Evolutionary conservation across 495 filamentous ascomycete genomes (phyloP).

Genomic region (Hypomontagnella monticulosa): DNA sequence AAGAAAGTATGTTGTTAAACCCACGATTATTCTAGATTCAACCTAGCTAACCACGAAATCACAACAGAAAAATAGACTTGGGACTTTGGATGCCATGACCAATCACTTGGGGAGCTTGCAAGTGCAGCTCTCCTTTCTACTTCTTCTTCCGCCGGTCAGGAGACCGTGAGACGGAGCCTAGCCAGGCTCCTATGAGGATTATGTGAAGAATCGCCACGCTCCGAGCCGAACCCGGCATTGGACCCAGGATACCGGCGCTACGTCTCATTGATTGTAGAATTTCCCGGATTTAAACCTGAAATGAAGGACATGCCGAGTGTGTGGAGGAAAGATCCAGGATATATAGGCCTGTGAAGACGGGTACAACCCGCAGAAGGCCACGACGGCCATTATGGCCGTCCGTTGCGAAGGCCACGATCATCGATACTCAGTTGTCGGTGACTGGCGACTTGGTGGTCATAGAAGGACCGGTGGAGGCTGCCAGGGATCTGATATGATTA

Average conservation of each 20-base stretch:
- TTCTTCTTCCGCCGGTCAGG: conserved; percentile 37
- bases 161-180: conserved; percentile 34
- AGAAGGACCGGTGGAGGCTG: conserved; percentile 13
- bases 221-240: conserved; percentile 42
- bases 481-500: conserved; percentile 23
- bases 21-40: not conserved
- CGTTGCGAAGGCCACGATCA: conserved; percentile 14
- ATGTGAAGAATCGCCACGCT: conserved; percentile 32
- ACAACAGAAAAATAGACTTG: conserved; percentile 21
- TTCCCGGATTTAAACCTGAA: conserved; percentile 29
- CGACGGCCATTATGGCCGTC: conserved; percentile 15
- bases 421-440: conserved; percentile 18
- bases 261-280: conserved; percentile 40
- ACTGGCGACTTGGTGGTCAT: conserved; percentile 15
- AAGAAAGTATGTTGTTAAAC: conserved; percentile 29
- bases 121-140: conserved; percentile 42
- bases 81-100: conserved; percentile 27
- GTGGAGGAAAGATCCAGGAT: conserved; percentile 28
- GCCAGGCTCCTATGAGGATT: conserved; percentile 36
- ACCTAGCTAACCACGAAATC: conserved; percentile 18
- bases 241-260: conserved; percentile 30
- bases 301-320: conserved; percentile 35
- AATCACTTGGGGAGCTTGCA: conserved; percentile 36
- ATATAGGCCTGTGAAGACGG: conserved; percentile 31
- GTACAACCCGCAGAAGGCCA: conserved; percentile 18